These are phyloP conservation scores for Colletotrichum falcatum DNA, from an alignment of 2,329 filamentous ascomycete species.

Conservation along the genomic window DNA sequence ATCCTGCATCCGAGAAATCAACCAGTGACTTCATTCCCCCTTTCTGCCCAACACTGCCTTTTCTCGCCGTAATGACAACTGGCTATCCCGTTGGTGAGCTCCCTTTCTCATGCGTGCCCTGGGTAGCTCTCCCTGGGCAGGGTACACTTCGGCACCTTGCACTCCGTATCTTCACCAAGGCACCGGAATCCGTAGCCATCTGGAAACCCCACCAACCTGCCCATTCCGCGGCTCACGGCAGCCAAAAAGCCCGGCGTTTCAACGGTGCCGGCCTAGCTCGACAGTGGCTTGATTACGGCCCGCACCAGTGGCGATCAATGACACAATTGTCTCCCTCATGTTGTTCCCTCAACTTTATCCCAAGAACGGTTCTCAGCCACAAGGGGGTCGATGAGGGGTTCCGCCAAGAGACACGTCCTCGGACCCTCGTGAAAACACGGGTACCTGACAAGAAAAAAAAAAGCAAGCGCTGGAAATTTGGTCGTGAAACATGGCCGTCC, in stretches of 20 bases:
- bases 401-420: constrained; percentile 36
- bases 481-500: background rate
- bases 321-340: constrained; percentile 26
- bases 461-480: constrained; percentile 23
- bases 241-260: constrained; percentile 26
- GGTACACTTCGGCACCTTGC: background rate
- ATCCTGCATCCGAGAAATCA: constrained; percentile 12
- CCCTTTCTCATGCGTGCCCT: background rate
- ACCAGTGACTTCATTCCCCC: constrained; percentile 9
- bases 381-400: background rate
- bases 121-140: background rate
- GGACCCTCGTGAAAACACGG: constrained; percentile 28
- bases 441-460: constrained; percentile 39
- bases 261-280: constrained; percentile 36
- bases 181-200: background rate
- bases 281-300: constrained; percentile 33
- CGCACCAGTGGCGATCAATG: constrained; percentile 40
- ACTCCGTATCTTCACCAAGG: background rate
- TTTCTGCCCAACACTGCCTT: constrained; percentile 1
- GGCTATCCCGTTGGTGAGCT: background rate
- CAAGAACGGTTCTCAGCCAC: constrained; percentile 29
- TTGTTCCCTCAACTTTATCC: constrained; percentile 3
- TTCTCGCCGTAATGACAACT: background rate
- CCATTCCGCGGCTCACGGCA: constrained; percentile 33
- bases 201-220: constrained; percentile 9